Evolutionary conservation across 768 basidiomycete genomes (phyloP).

Genomic region (Mycena leptocephala): DNA sequence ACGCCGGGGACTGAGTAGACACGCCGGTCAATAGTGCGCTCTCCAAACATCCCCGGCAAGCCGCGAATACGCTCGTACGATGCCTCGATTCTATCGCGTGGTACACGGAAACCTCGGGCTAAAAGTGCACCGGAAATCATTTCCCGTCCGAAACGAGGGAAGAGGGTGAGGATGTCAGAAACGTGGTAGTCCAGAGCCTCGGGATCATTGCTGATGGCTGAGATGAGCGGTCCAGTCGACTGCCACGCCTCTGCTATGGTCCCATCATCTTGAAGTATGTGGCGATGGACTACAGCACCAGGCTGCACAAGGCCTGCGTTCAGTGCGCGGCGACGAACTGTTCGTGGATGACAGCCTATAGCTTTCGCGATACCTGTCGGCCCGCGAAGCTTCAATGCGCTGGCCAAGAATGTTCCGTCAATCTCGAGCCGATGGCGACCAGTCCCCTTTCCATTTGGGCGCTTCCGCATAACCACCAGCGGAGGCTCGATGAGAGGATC

Average conservation of each 20-base stretch:
- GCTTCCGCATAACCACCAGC: background rate
- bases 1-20: constrained; percentile 36
- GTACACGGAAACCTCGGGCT: constrained; percentile 35
- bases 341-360: constrained; percentile 37
- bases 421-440: background rate
- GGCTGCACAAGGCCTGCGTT: constrained; percentile 41
- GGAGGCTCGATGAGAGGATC: background rate
- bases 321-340: constrained; percentile 41
- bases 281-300: constrained; percentile 34
- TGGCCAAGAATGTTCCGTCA: too few species aligned
- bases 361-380: constrained; percentile 34
- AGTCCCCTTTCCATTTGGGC: background rate
- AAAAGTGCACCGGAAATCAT: constrained; percentile 35
- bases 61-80: background rate
- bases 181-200: constrained; percentile 33
- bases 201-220: constrained; percentile 37
- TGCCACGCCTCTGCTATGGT: constrained; percentile 2
- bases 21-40: background rate
- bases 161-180: background rate
- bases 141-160: constrained; percentile 1
- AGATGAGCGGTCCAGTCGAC: constrained; percentile 30
- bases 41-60: background rate
- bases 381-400: constrained; percentile 39
- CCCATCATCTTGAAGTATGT: constrained; percentile 26
- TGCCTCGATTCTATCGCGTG: constrained; percentile 4